Conservation (phyloP, 805 yeast species). For the Wickerhamiella shivajii region DNA sequence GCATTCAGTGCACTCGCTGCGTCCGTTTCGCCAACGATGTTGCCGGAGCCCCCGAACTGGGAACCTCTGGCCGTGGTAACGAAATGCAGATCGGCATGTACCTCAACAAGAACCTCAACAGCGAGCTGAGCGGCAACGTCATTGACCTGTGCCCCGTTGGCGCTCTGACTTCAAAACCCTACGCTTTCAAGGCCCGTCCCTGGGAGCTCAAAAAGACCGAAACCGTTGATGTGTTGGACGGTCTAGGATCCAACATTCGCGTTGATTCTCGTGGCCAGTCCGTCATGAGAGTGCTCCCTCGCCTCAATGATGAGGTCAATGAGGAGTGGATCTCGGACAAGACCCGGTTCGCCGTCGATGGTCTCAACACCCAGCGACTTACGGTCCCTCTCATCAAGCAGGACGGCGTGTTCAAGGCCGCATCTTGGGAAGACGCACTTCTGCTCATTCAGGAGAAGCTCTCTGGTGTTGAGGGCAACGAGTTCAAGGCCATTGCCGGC, state of each 20-base stretch:
- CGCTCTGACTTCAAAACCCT: constrained; percentile 79
- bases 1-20: constrained; percentile 86
- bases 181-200: constrained; percentile 84
- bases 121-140: constrained; percentile 76
- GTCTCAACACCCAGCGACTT: constrained; percentile 70
- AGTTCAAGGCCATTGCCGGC: constrained; percentile 70
- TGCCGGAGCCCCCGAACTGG: constrained; percentile 87
- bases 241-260: constrained; percentile 65
- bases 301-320: constrained; percentile 72
- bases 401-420: constrained; percentile 54
- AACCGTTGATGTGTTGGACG: constrained; percentile 73
- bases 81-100: constrained; percentile 87
- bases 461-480: constrained; percentile 42
- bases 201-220: constrained; percentile 89
- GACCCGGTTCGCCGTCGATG: constrained; percentile 74
- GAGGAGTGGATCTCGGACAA: constrained; percentile 90
- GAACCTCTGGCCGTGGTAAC: constrained; percentile 80
- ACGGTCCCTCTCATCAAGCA: constrained; percentile 64
- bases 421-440: constrained; percentile 81
- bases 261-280: constrained; percentile 79
- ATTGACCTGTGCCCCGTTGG: constrained; percentile 87
- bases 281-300: constrained; percentile 75
- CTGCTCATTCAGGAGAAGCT: constrained; percentile 51
- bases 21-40: constrained; percentile 80
- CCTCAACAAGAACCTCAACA: constrained; percentile 67